Evolutionary conservation across 139 green algal species (phyloP), one percentile per base, ranked within the genome.

Genomic region (Coelastrella sp.): DNA sequence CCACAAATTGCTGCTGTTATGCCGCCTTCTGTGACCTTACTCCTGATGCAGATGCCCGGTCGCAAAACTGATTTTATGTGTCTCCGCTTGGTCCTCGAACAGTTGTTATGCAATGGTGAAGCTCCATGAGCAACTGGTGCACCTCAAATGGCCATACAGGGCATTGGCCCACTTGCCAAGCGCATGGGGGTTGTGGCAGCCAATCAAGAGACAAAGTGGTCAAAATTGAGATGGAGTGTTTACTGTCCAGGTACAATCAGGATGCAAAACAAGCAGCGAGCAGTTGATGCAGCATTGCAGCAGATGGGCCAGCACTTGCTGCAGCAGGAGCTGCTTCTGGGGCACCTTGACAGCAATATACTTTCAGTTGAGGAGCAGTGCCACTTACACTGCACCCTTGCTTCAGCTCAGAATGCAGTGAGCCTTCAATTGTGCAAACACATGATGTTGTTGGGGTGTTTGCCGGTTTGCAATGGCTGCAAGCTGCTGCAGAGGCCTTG

Each of bases 141-240:
- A 60, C 22, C 23, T 14, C 5, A 60, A n/a, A 17, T 7, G 3
- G 22, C 75, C 57, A 23, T n/a, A 20, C 4, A 3, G 23, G 61
- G 61, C 7, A 5, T 61, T n/a, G 75, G 75, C 5, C 6, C 75
- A 17, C 75, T 81, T 13, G 13, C 6, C 22, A 54, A 81, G 75
- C 75, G 75, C 5, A 81, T 81, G 75, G 75, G 75, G 5, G 13
- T 81, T 4, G 75, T 81, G 16, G 75, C 75, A 81, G 75, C 75
- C n/a, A 23, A 23, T 81, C 22, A 60, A 19, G 75, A 81, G 23
- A n/a, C 57, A 23, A 16, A 81, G 75, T 81, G 75, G 16, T 81
- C 23, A 17, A 60, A 23, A n/a, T 60, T 81, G 75, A 81, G 75
- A 81, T 81, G 75, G 13, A 54, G 13, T n/a, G 5, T 3, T 59